phyloP scores from a whole-genome alignment of 176 grass and related monocot genomes.

The Dendrocalamus sinicus region DNA sequence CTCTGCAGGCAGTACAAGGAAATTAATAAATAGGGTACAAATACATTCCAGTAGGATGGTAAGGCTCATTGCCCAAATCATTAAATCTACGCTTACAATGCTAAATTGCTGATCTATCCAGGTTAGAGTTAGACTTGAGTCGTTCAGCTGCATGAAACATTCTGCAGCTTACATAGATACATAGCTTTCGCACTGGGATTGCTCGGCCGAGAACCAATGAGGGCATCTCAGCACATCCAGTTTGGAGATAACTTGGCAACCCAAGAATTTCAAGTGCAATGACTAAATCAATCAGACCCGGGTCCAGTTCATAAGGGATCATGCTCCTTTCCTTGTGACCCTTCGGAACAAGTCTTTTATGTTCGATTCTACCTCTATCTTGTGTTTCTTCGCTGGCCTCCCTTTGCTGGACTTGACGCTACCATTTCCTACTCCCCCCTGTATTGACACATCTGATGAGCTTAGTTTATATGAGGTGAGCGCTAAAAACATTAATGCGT shows the following conservation, averaged over 20 bases:
- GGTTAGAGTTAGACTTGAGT: neutral
- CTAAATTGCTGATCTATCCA: slow-evolving; percentile 1
- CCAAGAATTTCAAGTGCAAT: slow-evolving; percentile 12
- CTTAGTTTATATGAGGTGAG: slow-evolving; percentile 15
- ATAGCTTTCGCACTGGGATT: neutral
- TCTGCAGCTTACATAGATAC: slow-evolving; percentile 15
- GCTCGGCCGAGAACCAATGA: neutral
- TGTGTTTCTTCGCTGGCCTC: slow-evolving; percentile 71
- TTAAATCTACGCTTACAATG: neutral
- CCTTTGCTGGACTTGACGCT: slow-evolving; percentile 58
- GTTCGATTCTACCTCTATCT: slow-evolving; percentile 70
- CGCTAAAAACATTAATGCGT: neutral
- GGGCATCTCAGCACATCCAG: neutral
- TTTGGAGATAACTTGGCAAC: neutral
- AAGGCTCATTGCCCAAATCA: neutral
- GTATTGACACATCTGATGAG: slow-evolving; percentile 9
- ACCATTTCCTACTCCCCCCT: slow-evolving; percentile 53
- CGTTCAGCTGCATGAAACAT: neutral
- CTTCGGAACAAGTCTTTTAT: slow-evolving; percentile 94
- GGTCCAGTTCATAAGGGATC: neutral
- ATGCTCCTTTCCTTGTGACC: slow-evolving; percentile 62
- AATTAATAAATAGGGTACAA: neutral
- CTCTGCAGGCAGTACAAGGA: neutral
- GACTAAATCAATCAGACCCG: neutral
- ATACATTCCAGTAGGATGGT: slow-evolving; percentile 11